Conservation (phyloP, 768 basidiomycete genomes). For the Auricularia sp. region DNA sequence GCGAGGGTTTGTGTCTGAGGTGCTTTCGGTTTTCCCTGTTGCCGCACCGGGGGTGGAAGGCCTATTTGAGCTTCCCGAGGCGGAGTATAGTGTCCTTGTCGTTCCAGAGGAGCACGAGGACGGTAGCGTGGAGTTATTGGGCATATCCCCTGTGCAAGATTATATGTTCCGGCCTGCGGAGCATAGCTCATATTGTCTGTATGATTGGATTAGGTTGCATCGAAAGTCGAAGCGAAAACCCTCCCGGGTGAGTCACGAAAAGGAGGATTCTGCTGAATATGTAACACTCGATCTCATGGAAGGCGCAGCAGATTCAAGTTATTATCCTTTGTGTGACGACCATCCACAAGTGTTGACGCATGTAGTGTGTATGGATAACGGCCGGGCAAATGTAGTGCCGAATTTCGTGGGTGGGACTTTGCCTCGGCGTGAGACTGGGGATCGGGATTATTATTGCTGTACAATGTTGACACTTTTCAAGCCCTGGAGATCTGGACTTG, state of each 20-base stretch:
- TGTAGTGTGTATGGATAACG: background rate
- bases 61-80: too few relatives aligned
- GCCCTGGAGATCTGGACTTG: conserved; percentile 17
- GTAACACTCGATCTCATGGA: background rate
- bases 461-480: conserved; percentile 9
- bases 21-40: conserved; percentile 9
- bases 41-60: background rate
- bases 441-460: background rate
- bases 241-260: background rate
- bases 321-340: background rate
- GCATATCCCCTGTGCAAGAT: background rate
- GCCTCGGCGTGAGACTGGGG: background rate
- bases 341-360: background rate
- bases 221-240: conserved; percentile 6
- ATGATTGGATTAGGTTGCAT: conserved; percentile 20
- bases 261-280: background rate
- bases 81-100: too few relatives aligned
- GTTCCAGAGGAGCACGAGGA: too few relatives aligned
- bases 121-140: too few relatives aligned
- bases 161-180: conserved; percentile 21
- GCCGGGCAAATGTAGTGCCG: background rate
- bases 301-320: background rate
- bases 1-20: conserved; percentile 23
- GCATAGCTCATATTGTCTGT: conserved; percentile 15
- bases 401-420: background rate